phyloP scores from a whole-genome alignment of 208 protist genomes.

The Angomonas ambiguus region DNA sequence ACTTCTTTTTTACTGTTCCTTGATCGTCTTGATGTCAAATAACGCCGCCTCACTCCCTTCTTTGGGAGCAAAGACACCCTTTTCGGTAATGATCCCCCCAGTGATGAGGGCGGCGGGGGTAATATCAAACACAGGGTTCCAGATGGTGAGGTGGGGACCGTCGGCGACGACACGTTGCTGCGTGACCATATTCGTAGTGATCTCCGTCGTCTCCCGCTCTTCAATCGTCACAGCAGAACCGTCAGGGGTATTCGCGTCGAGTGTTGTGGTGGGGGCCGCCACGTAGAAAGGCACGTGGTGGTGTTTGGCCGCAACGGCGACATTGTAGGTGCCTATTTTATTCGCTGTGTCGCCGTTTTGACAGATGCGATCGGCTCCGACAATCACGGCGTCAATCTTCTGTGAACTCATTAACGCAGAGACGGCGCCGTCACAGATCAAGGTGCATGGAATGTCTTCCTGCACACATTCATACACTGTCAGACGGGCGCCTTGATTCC shows the following conservation, averaged over 20 bases:
- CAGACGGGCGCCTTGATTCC: constrained; percentile 93
- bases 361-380: constrained; percentile 93
- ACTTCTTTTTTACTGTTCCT: constrained; percentile 3
- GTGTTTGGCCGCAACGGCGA: constrained; percentile 86
- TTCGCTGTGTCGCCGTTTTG: constrained; percentile 95
- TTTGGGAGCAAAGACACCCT: constrained; percentile 69
- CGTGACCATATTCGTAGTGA: constrained; percentile 82
- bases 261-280: constrained; percentile 87
- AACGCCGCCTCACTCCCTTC: constrained; percentile 20
- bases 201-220: constrained; percentile 87
- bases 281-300: constrained; percentile 92
- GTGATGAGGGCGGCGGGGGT: constrained; percentile 93
- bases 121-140: constrained; percentile 97
- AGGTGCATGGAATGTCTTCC: constrained; percentile 89
- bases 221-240: constrained; percentile 90
- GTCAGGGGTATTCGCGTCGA: constrained; percentile 77
- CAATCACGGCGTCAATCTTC: constrained; percentile 85
- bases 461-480: constrained; percentile 95
- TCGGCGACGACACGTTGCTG: constrained; percentile 81
- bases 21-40: constrained; percentile 51
- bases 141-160: constrained; percentile 78
- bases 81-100: constrained; percentile 92
- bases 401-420: constrained; percentile 54
- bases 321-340: constrained; percentile 95
- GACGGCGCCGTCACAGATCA: constrained; percentile 91